Base-by-base conservation (phyloP, 257 asterid genomes). In the Mentha longifolia region DNA sequence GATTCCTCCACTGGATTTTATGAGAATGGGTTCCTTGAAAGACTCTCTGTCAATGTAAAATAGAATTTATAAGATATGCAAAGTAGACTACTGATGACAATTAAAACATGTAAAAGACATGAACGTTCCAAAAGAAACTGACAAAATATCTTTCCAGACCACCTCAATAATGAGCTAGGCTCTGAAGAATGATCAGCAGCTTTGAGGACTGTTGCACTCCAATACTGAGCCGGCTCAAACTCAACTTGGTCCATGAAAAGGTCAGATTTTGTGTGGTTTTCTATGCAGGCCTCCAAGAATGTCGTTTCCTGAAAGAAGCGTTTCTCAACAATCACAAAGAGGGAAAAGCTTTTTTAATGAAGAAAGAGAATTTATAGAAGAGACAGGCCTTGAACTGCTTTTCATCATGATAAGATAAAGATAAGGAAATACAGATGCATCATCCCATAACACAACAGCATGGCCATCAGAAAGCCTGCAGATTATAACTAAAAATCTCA, bases 191-290 rank as follows among this genome's bases (percentile, higher is more conserved):
- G 80, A 79, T 85, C 88, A 77, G 78, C 84, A 52, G 87, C 82
- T 79, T 76, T 84, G 60, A 94, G 82, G 68, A 85, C 45, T 28
- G 87, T 85, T n/a, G 96, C 96, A 71, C 72, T 85, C 98, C 99
- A 94, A 71, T 88, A 70, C 65, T 83, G 98, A 74, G 95, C 86
- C 1, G 98, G 96, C 88, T 94, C 99, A 78, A 94, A 94, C 75
- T 94, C 99, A 67, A 94, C 99, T 94, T 94, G 98, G 83, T 89
- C 99, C 98, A 94, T 91, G 84, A 72, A 94, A 59, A 94, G 97
- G 83, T 90, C 88, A 75, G 96, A 83, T 85, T 94, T 94, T 45
- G 99, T 94, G 84, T 94, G 95, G 74, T 94, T 94, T 78, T 94
- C 99, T 70, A 94, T 83, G 84, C 99, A 91, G 55, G 97, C 97